Percentiles rank a stretch among this genome's conserved stretches.
Evolutionary conservation across 768 basidiomycete species (phyloP).

Genomic region (Mrakia frigida): DNA sequence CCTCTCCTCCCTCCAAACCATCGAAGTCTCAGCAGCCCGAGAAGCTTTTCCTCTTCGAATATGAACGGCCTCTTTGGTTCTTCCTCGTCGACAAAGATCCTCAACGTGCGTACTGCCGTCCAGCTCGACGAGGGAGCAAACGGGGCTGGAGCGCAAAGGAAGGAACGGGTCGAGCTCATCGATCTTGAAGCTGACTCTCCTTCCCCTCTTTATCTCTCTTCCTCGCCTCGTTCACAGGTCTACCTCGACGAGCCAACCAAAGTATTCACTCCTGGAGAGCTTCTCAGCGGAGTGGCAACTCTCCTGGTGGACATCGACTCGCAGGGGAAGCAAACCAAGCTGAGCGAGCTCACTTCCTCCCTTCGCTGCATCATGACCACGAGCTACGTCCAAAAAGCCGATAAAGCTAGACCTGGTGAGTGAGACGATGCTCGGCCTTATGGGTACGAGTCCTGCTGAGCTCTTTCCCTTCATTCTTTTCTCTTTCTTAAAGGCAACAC

Average conservation of each 20-base stretch:
- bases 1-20: too few relatives aligned
- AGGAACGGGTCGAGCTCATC: neutral
- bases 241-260: neutral
- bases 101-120: neutral
- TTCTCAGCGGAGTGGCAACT: neutral
- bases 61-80: conserved; percentile 17
- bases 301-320: neutral
- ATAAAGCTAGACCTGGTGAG: neutral
- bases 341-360: neutral
- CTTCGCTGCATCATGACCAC: neutral
- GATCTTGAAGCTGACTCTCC: neutral
- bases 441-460: too few relatives aligned
- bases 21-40: too few relatives aligned
- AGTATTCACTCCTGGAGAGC: neutral
- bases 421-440: too few relatives aligned
- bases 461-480: too few relatives aligned
- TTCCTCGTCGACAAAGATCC: neutral
- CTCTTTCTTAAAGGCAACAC: neutral
- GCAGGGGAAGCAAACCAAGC: neutral
- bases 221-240: neutral
- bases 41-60: too few relatives aligned
- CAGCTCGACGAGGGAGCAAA: neutral
- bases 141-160: neutral
- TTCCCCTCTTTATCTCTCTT: neutral
- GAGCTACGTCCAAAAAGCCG: neutral